Evolutionary conservation across 1,139 yeast species (phyloP), one percentile per base, ranked within the genome.

Genomic region (Oligophagozyma castellii): DNA sequence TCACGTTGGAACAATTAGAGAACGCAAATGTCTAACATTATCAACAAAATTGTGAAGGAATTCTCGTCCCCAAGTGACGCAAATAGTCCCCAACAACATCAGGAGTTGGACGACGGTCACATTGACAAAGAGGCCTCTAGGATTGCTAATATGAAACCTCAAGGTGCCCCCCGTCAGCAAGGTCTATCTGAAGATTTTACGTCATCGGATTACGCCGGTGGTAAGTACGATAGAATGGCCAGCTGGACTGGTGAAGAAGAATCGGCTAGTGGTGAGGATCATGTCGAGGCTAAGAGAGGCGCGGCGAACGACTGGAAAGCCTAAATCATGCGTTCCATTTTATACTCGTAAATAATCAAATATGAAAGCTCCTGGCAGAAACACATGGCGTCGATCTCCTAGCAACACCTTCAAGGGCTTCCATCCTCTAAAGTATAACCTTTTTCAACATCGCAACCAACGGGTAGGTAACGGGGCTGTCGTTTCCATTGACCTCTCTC

Each of bases 11-110:
- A 10, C 10, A 18, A 18, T 18, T 18, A 7, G 7, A 7, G 10
- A 18, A 7, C 20, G 7, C 20, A 24, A 21, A 46, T 46, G 48
- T 40, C 53, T 23, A 40, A 44, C 26, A 27, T 48, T 30, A 29
- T 46, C 16, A 44, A 48, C 34, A 46, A 46, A 28, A 33, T 48
- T 18, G 31, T 48, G 7, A 51, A 45, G 16, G 46, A 45, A 27
- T 25, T 46, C 13, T 29, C 40, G 19, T 10, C 20, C 7, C 8
- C 20, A 7, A 18, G 20, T 7, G 20, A 18, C n/a, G n/a, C n/a
- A n/a, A n/a, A n/a, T n/a, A n/a, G n/a, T n/a, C n/a, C n/a, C n/a
- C n/a, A n/a, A n/a, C n/a, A n/a, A n/a, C n/a, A n/a, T n/a, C n/a
- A n/a, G n/a, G n/a, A n/a, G n/a, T n/a, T n/a, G n/a, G n/a, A n/a